Evolutionary conservation across 805 yeast genomes (phyloP).

Genomic region (Myxozyma neotropica): DNA sequence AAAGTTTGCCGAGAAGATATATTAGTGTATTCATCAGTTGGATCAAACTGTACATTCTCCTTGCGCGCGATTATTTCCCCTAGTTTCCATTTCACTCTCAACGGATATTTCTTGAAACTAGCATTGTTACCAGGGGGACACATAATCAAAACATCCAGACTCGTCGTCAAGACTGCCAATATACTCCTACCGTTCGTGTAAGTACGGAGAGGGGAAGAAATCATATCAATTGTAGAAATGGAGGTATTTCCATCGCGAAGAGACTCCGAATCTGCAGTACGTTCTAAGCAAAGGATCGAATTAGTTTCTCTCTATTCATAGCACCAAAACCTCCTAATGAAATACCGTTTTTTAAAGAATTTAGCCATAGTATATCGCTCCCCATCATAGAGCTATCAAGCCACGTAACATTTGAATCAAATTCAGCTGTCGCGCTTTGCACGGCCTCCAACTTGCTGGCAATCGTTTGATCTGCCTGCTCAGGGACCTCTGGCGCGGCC

Average conservation of each 20-base stretch:
- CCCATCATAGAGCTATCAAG: neutral
- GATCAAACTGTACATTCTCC: neutral
- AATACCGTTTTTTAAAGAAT: neutral
- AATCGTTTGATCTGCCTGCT: neutral
- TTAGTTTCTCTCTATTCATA: neutral
- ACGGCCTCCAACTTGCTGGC: neutral
- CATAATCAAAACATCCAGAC: neutral
- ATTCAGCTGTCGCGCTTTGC: neutral
- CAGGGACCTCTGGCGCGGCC: neutral
- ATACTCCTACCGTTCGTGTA: constrained; percentile 1
- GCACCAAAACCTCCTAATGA: neutral
- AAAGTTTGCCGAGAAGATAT: neutral
- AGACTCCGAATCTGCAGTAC: neutral
- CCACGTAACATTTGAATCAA: neutral
- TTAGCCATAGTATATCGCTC: neutral
- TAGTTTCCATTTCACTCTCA: neutral
- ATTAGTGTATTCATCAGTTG: neutral
- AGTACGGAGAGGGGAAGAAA: neutral
- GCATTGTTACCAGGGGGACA: neutral
- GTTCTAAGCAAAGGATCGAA: neutral
- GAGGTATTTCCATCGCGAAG: neutral
- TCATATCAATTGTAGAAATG: neutral
- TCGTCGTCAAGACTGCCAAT: neutral
- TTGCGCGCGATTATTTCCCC: neutral
- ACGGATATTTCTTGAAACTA: neutral